Evolutionary conservation across 2,329 filamentous ascomycete species (phyloP), one percentile per base, ranked within the genome.

Genomic region (Trichoderma gracile): DNA sequence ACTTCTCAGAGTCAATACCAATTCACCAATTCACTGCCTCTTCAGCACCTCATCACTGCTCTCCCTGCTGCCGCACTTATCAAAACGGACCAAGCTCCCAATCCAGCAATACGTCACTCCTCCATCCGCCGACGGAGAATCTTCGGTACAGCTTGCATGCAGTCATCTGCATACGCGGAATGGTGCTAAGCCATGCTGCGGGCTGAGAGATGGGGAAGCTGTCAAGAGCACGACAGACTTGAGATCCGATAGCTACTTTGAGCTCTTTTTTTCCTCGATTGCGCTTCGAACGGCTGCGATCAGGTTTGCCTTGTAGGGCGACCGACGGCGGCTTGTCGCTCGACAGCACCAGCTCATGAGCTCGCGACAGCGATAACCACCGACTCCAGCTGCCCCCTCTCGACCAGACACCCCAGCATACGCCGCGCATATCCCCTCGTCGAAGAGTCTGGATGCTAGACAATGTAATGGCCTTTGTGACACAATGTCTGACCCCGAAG

Each of bases 401-500:
- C 42, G 15, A 33, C 55, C 46, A 40, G 25, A 33, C 12, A 38
- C 33, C 33, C 10, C n/a, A 23, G 30, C 42, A 45, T 45, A 15
- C 19, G 19, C 27, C 21, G 19, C 21, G 19, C 25, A 40, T n/a
- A 30, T n/a, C 63, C 46, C 43, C 21, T 46, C 45, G 21, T 30
- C 6, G 40, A 46, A 46, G 59, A 38, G 23, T 21, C 46, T 54
- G 25, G 47, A 60, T 50, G 55, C 53, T 49, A 40, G 56, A 69
- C 63, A 68, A 72, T 71, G 76, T 77, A 73, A 78, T 79, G 77
- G 77, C 77, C 75, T 66, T 66, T 72, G 68, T 69, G 73, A 75
- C 73, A 78, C 72, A 76, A 84, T 84, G 82, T 75, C 78, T 72
- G 80, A 83, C 71, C 71, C 78, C 73, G 74, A 80, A 76, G 79